These are phyloP conservation scores for Elsinoe australis DNA, from an alignment of 2,329 filamentous ascomycete species.

Conservation along the genomic window DNA sequence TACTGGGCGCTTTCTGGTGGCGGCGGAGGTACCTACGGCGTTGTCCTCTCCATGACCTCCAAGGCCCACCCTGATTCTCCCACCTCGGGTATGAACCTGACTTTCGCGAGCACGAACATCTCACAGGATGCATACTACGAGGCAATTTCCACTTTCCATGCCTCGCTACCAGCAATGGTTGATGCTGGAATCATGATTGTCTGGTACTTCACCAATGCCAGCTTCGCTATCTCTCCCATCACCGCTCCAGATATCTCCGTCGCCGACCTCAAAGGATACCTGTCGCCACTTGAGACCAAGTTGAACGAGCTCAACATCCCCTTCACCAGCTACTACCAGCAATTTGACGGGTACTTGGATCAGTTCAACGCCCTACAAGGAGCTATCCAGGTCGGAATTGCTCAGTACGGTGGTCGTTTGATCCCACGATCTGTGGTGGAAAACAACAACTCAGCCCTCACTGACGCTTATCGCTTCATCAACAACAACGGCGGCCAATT, in stretches of 20 bases:
- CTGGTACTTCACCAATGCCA: constrained; percentile 47
- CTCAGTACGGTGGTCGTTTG: constrained; percentile 26
- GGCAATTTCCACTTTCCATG: constrained; percentile 43
- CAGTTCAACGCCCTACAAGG: constrained; percentile 24
- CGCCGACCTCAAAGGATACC: constrained; percentile 37
- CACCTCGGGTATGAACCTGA: constrained; percentile 40
- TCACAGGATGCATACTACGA: constrained; percentile 41
- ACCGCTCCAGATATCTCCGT: constrained; percentile 43
- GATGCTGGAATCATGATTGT: constrained; percentile 45
- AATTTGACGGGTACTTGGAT: background rate
- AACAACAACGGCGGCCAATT: constrained; percentile 31
- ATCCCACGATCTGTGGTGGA: constrained; percentile 32
- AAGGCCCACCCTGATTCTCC: constrained; percentile 39
- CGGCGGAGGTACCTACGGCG: constrained; percentile 52
- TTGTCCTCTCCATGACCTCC: constrained; percentile 50
- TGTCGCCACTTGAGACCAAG: constrained; percentile 39
- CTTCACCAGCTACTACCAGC: background rate
- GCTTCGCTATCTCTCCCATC: constrained; percentile 36
- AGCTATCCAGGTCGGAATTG: constrained; percentile 28
- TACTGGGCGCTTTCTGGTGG: constrained; percentile 58
- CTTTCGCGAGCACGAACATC: constrained; percentile 30
- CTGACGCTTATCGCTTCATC: constrained; percentile 30
- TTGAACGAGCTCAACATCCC: constrained; percentile 29
- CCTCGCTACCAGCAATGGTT: constrained; percentile 42
- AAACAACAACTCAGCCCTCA: constrained; percentile 28